Conservation (phyloP, 352 stramenopile genomes). For the Globisporangium spiculum region DNA sequence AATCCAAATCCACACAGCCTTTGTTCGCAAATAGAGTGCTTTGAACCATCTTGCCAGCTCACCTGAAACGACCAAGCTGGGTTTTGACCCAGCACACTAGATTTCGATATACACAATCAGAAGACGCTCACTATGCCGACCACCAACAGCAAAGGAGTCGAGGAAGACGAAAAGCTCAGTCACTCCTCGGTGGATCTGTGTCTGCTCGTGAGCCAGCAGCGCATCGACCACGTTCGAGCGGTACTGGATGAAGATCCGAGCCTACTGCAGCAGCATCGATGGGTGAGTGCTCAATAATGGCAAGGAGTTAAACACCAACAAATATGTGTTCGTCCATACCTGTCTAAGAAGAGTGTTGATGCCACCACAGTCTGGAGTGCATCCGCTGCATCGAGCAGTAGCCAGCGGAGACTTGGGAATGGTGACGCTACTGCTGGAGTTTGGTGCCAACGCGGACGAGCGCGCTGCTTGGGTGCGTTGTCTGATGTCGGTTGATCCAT, state of each 20-base stretch:
- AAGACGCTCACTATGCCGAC: background rate
- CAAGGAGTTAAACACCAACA: background rate
- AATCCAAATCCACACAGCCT: background rate
- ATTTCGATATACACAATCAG: background rate
- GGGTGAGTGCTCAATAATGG: slow-evolving; percentile 32
- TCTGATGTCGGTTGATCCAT: background rate
- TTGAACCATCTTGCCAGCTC: background rate
- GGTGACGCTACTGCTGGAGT: slow-evolving; percentile 41
- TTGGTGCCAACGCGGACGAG: slow-evolving; percentile 49
- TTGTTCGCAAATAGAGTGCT: background rate
- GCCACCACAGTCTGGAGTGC: slow-evolving; percentile 48
- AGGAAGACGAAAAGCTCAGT: background rate
- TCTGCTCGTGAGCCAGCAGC: slow-evolving; percentile 47
- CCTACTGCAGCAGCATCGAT: slow-evolving; percentile 50
- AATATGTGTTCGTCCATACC: background rate
- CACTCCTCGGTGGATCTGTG: slow-evolving; percentile 34
- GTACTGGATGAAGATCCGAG: slow-evolving; percentile 30
- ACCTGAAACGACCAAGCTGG: background rate
- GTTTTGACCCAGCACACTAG: background rate
- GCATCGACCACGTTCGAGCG: slow-evolving; percentile 31
- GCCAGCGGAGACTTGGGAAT: slow-evolving; percentile 38
- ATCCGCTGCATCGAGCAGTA: slow-evolving; percentile 64
- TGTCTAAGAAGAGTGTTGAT: background rate
- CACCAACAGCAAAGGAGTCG: background rate
- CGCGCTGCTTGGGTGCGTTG: slow-evolving; percentile 55